Evolutionary conservation across 495 filamentous ascomycete species (phyloP).

Genomic region (Neurospora sp.): DNA sequence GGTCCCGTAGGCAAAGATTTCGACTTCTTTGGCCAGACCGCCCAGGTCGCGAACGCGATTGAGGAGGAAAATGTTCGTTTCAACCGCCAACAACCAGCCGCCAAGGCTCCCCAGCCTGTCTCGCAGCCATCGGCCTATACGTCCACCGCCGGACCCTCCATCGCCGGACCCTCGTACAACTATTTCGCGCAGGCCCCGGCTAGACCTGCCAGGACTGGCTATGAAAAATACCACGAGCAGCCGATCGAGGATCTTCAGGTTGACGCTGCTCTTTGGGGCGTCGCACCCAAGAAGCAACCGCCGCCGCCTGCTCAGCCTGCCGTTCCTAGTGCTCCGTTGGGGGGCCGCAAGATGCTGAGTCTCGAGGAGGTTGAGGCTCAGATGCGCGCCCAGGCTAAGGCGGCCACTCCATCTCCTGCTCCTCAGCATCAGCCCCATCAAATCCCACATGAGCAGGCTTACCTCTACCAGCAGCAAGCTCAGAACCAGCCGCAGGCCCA

Average conservation of each 20-base stretch:
- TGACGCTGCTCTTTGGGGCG: slow-evolving; percentile 87
- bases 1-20: slow-evolving; percentile 75
- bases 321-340: slow-evolving; percentile 16
- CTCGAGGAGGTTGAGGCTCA: slow-evolving; percentile 95
- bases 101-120: slow-evolving; percentile 23
- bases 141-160: slow-evolving; percentile 2
- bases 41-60: slow-evolving; percentile 71
- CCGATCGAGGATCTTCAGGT: slow-evolving; percentile 75
- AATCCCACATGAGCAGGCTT: slow-evolving; percentile 20
- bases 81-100: slow-evolving; percentile 49
- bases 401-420: slow-evolving; percentile 17
- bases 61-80: slow-evolving; percentile 84
- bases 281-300: slow-evolving; percentile 50
- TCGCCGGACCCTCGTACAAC: slow-evolving; percentile 19
- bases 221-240: slow-evolving; percentile 76
- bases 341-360: slow-evolving; percentile 80
- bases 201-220: slow-evolving; percentile 63
- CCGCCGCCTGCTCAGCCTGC: slow-evolving; percentile 23
- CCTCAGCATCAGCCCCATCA: slow-evolving; percentile 14
- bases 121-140: slow-evolving; percentile 21
- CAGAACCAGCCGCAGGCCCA: slow-evolving; percentile 18
- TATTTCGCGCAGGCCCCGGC: slow-evolving; percentile 33
- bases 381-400: slow-evolving; percentile 61
- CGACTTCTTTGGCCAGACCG: slow-evolving; percentile 91
- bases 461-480: slow-evolving; percentile 13